Base-by-base conservation (phyloP, 768 basidiomycete species). In the Leccinum subtestaceum region DNA sequence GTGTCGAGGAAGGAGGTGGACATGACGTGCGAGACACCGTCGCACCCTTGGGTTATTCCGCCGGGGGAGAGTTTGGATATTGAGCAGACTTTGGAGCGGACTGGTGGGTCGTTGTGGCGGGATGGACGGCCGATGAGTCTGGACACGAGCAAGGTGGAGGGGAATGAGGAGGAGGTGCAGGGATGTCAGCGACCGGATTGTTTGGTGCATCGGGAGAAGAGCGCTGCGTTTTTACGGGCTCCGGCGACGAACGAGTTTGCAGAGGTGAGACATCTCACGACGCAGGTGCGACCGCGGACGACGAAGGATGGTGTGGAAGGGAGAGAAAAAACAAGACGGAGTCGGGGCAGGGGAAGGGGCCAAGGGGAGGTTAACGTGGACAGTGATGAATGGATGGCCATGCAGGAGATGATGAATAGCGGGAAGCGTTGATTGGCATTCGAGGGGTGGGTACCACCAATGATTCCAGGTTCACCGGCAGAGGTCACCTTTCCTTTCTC, bases 1-100 rank as follows among this genome's bases (percentile, higher is more conserved):
- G 90, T 97, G 1, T 79, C 98, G 43, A 82, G 96, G 36, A 99
- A 99, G 72, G 97, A 98, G 74, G 93, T 94, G 25, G 91, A 95
- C 69, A 93, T 98, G 91, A 80, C 92, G 0, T 99, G 96, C 65
- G 83, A 93, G 34, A 99, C 97, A 6, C 96, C 96, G 0, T 95
- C 93, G 6, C 93, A 98, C 61, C 90, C 91, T 17, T 71, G 69
- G 19, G 82, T 89, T 0, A 93, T 98, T 56, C 83, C 91, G 0
- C 81, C 92, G 0, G 96, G 96, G 15, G 91, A 97, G 75, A 89
- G 86, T 52, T 70, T 97, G 60, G 84, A 87, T 68, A 95, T 99
- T 61, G 63, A 68, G 7, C 66, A 79, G 38, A 75, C 91, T 6
- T 40, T 40, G 38, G 17, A 40, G 17, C 40, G 40, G 40, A 40